Evolutionary conservation across 2,329 filamentous ascomycete genomes (phyloP), one percentile per base, ranked within the genome.

Genomic region (Monascus ruber): DNA sequence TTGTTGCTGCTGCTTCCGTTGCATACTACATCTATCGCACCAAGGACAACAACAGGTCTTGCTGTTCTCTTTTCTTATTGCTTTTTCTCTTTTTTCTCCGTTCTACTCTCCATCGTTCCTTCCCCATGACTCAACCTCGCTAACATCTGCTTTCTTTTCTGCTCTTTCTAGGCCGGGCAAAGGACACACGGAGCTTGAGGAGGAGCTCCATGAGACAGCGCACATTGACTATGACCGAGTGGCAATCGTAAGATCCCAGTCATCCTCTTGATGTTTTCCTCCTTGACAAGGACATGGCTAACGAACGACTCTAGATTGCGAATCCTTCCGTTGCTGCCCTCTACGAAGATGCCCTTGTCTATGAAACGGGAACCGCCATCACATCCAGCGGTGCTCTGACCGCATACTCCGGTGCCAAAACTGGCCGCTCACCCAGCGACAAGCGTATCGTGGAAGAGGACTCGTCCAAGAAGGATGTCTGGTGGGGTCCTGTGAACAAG

Each of bases 401-500:
- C 47, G 91, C 91, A 60, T 98, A 95, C 76, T 96, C 91, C 35
- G 91, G 91, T 57, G 85, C 87, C 56, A 98, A 98, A 79, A 98
- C 91, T 46, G 91, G 91, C 47, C 87, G 91, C 50, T 98, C 91
- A 46, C 91, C 91, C 24, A 81, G 85, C 40, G 91, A 98, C 71
- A 98, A 98, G 81, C 83, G 91, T 64, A 85, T 98, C 61, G 91
- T 98, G 61, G 79, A 93, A 71, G 91, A 98, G 67, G 72, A 81
- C 43, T 73, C 79, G 47, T 96, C 91, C 49, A 81, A 94, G 65
- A 81, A 91, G 41, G 79, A 98, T 45, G 77, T 98, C 59, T 98
- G 91, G 91, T 96, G 91, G 91, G 91, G 91, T 58, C 89, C 91
- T 41, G 91, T 98, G 53, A 98, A 98, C 77, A 96, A 96, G 79